Conservation (phyloP, 148 eudicot genomes). For the Fagopyrum esculentum region DNA sequence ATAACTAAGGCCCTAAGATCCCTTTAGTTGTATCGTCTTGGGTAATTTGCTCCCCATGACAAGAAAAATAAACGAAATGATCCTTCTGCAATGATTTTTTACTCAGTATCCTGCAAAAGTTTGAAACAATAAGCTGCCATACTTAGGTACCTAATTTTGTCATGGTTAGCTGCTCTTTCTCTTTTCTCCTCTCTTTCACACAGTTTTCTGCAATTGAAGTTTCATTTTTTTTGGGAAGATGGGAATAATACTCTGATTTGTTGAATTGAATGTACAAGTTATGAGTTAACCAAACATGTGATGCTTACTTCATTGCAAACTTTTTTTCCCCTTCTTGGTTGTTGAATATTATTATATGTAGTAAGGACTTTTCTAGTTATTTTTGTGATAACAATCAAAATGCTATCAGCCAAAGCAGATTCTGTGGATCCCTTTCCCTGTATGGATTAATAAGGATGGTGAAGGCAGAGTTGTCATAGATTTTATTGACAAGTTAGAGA, state of each 20-base stretch:
- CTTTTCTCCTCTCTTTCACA: background rate
- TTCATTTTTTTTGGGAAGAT: background rate
- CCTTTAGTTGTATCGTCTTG: background rate
- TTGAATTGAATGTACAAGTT: background rate
- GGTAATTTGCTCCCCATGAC: too few relatives aligned
- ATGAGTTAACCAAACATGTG: background rate
- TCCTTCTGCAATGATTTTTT: background rate
- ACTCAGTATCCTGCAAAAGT: background rate
- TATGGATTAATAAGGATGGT: conserved; percentile 86
- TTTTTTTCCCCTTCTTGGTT: background rate
- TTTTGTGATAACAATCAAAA: conserved; percentile 30
- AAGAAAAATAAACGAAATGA: too few relatives aligned
- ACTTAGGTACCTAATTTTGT: conserved; percentile 88
- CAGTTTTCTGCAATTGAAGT: background rate
- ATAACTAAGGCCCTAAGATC: background rate
- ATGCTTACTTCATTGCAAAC: background rate
- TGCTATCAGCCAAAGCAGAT: conserved; percentile 95
- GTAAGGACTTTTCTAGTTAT: background rate
- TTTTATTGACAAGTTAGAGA: conserved; percentile 67
- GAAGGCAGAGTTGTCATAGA: conserved; percentile 65
- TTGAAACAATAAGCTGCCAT: conserved; percentile 65
- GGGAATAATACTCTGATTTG: background rate
- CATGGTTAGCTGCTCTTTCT: conserved; percentile 40
- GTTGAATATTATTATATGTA: background rate
- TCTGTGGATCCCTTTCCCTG: conserved; percentile 99